Conservation (phyloP, 139 green algal genomes). For the Tetradesmus obliquus region DNA sequence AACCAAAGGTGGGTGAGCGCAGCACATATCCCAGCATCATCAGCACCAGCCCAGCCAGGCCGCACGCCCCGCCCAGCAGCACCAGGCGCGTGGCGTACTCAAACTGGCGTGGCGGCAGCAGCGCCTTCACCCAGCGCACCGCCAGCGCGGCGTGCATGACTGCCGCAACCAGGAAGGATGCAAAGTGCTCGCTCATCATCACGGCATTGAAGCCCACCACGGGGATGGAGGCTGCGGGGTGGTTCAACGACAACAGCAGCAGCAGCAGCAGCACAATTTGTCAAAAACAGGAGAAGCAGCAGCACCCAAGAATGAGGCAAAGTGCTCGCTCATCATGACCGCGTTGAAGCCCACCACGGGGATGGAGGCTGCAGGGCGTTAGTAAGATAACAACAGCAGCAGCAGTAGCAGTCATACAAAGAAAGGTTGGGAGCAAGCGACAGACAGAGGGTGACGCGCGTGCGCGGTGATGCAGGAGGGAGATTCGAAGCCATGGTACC, state of each 20-base stretch:
- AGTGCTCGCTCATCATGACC: conserved; percentile 96
- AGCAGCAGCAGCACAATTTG: neutral
- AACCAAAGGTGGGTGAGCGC: conserved; percentile 93
- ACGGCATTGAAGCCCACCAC: conserved; percentile 98
- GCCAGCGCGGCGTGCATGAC: conserved; percentile 84
- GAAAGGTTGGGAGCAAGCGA: neutral
- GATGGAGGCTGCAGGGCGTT: conserved; percentile 71
- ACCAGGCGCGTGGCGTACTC: conserved; percentile 69
- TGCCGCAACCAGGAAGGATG: conserved; percentile 84
- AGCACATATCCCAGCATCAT: conserved; percentile 82
- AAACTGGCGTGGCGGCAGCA: conserved; percentile 71
- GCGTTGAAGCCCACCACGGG: conserved; percentile 98
- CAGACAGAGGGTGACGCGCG: no score
- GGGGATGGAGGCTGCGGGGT: conserved; percentile 79
- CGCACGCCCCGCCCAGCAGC: conserved; percentile 55
- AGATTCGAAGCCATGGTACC: no score
- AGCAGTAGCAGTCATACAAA: conserved; percentile 5
- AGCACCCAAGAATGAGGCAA: conserved; percentile 91
- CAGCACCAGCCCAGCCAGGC: conserved; percentile 58
- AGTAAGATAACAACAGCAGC: neutral
- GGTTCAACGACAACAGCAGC: neutral
- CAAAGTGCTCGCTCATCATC: conserved; percentile 96
- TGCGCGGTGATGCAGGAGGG: neutral
- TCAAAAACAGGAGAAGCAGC: conserved; percentile 54
- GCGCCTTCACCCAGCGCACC: conserved; percentile 58